phyloP scores from a whole-genome alignment of 2,329 filamentous ascomycete species.

The Cladosporium sp. region DNA sequence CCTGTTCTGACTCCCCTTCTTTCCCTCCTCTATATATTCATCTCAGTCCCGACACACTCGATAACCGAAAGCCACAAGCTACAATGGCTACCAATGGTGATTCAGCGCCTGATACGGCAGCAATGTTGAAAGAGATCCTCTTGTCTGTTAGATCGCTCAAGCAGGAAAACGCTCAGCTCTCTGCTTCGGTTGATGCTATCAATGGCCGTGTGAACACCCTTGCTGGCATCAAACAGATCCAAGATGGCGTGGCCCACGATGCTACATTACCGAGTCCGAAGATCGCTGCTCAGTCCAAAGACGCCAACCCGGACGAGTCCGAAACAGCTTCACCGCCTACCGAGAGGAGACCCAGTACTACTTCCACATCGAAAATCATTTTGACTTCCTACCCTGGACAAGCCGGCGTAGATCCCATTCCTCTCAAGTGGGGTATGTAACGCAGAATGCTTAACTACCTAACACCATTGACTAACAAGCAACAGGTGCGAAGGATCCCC shows the following conservation, averaged over 20 bases:
- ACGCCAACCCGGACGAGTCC: conserved; percentile 24
- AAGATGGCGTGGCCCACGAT: conserved; percentile 49
- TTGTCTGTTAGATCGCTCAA: conserved; percentile 57
- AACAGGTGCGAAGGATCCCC: conserved; percentile 65
- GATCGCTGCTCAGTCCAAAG: conserved; percentile 25
- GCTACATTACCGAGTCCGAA: conserved; percentile 29
- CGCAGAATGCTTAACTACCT: not conserved
- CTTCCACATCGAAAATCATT: conserved; percentile 60
- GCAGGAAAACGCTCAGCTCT: conserved; percentile 56
- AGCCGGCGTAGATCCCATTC: conserved; percentile 87
- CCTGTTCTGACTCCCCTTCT: not conserved
- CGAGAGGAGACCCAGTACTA: conserved; percentile 41
- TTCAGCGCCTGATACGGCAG: conserved; percentile 14
- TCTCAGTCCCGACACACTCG: not conserved
- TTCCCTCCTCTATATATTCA: not conserved
- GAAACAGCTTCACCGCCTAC: conserved; percentile 28
- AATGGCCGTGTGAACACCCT: conserved; percentile 63
- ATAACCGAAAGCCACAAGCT: not conserved
- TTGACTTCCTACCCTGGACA: conserved; percentile 89
- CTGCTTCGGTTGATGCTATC: conserved; percentile 60
- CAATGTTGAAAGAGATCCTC: conserved; percentile 56
- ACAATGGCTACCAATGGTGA: conserved; percentile 16
- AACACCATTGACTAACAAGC: not conserved
- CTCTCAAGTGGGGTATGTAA: conserved; percentile 70
- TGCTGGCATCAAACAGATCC: conserved; percentile 58